Percentiles rank a stretch among this genome's conserved stretches.
phyloP scores from a whole-genome alignment of 116 monocot species.

The Trichopus zeylanicus region DNA sequence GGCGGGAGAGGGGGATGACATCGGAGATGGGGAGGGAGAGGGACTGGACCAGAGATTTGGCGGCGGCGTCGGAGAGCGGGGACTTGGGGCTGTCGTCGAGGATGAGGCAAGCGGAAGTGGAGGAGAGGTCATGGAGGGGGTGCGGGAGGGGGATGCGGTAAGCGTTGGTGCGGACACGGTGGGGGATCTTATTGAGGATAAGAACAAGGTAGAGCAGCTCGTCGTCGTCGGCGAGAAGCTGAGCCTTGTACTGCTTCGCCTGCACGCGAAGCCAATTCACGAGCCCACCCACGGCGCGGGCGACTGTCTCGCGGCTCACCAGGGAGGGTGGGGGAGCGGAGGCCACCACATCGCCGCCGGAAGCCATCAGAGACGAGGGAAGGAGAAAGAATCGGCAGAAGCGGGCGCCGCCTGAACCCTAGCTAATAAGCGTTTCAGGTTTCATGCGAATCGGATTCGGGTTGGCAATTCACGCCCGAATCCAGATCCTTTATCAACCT shows the following conservation, averaged over 20 bases:
- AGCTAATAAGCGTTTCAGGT: too few relatives aligned
- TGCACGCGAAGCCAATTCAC: conserved; percentile 35
- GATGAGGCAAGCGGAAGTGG: conserved; percentile 56
- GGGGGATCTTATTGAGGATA: conserved; percentile 46
- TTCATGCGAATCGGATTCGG: too few relatives aligned
- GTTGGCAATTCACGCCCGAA: too few relatives aligned
- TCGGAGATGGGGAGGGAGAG: conserved; percentile 37
- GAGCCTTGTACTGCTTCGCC: conserved; percentile 29
- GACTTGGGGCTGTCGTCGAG: conserved; percentile 41
- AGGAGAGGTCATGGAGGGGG: conserved; percentile 30
- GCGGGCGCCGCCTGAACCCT: too few relatives aligned
- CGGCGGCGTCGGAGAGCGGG: conserved; percentile 15
- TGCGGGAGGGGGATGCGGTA: conserved; percentile 60
- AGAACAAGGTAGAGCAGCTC: conserved; percentile 59
- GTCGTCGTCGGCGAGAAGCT: conserved; percentile 75
- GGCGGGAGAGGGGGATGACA: conserved; percentile 39
- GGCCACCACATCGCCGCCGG: not conserved
- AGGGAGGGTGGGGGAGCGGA: not conserved
- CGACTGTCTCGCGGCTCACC: conserved; percentile 27
- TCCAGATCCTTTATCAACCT: too few relatives aligned
- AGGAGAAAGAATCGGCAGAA: too few relatives aligned
- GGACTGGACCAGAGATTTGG: conserved; percentile 7
- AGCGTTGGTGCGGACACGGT: conserved; percentile 35
- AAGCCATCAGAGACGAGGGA: not conserved
- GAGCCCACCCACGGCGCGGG: conserved; percentile 46